Conservation (phyloP, 208 protist species). For the Kentomonas sorsogonicus region DNA sequence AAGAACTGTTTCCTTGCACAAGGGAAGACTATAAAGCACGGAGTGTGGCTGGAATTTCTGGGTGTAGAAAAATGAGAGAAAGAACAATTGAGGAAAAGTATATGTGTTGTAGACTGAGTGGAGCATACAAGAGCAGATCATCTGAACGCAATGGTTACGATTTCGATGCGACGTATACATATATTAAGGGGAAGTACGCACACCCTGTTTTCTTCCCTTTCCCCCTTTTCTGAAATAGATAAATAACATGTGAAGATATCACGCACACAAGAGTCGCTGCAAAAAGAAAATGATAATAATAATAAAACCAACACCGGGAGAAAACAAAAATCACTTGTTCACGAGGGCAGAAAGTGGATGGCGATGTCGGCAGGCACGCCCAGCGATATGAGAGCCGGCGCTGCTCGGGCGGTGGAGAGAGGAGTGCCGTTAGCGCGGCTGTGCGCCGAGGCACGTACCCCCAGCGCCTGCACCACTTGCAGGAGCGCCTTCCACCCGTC, state of each 20-base stretch:
- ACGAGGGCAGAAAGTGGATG: constrained; percentile 23
- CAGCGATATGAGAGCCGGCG: constrained; percentile 29
- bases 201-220: no score
- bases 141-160: no score
- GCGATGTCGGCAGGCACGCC: constrained; percentile 24
- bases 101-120: no score
- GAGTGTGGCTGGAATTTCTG: background rate
- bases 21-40: no score
- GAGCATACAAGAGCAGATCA: no score
- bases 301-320: background rate
- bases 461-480: constrained; percentile 16
- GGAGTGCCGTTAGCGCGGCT: no score
- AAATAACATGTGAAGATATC: no score
- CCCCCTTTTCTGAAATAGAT: no score
- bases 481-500: constrained; percentile 5
- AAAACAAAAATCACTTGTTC: background rate
- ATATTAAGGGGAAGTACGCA: no score
- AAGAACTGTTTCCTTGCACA: constrained; percentile 6
- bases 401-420: constrained; percentile 24
- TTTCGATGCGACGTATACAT: no score
- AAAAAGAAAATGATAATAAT: background rate
- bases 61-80: background rate
- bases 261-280: background rate
- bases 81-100: constrained; percentile 3
- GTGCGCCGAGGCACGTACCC: constrained; percentile 10